Evolutionary conservation across 768 basidiomycete species (phyloP).

Genomic region (Phylloporus arenicola): DNA sequence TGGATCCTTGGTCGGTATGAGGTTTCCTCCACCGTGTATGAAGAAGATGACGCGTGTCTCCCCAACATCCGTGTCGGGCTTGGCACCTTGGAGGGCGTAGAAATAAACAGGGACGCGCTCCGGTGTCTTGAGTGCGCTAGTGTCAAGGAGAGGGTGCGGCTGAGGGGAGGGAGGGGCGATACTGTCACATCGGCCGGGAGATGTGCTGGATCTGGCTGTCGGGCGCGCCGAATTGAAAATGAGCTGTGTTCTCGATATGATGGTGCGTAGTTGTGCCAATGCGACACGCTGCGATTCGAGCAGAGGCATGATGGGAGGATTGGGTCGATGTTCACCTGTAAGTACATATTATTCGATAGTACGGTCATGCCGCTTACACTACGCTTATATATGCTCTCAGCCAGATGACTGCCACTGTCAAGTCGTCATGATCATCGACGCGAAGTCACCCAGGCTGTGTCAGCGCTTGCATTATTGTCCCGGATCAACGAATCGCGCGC

Average conservation of each 20-base stretch:
- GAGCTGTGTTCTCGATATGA: not conserved
- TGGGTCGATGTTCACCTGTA: not conserved
- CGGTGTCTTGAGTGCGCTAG: not conserved
- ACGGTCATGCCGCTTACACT: too few relatives aligned
- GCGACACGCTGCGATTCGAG: not conserved
- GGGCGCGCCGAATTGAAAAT: not conserved
- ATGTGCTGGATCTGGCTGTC: not conserved
- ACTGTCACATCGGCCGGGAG: not conserved
- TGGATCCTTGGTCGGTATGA: not conserved
- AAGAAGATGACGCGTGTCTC: constrained; percentile 17
- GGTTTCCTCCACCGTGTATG: constrained; percentile 21
- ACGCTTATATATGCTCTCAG: too few relatives aligned
- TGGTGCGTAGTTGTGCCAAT: not conserved
- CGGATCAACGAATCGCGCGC: too few relatives aligned
- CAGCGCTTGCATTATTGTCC: too few relatives aligned
- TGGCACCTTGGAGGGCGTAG: constrained; percentile 4
- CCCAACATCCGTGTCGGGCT: not conserved
- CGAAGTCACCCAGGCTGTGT: too few relatives aligned
- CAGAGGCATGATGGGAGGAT: constrained; percentile 1
- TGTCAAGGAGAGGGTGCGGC: not conserved
- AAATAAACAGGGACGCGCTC: constrained; percentile 9
- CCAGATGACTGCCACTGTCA: too few relatives aligned
- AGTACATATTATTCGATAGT: too few relatives aligned
- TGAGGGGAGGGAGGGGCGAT: not conserved
- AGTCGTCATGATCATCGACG: too few relatives aligned